Evolutionary conservation across 2,329 filamentous ascomycete genomes (phyloP).

Genomic region (Fusarium decemcellulare): DNA sequence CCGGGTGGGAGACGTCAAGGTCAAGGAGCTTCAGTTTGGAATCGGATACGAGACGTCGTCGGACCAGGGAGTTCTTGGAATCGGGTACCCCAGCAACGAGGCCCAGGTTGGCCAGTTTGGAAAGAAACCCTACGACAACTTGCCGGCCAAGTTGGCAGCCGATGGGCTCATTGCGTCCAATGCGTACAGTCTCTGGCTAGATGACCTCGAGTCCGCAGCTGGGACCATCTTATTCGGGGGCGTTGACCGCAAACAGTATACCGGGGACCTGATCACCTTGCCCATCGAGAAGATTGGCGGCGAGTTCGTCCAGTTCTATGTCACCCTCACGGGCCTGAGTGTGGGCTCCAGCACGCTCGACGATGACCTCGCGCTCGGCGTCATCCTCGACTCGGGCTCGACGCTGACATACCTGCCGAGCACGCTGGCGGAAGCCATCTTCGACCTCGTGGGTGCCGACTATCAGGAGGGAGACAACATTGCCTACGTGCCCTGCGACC

Average conservation of each 20-base stretch:
- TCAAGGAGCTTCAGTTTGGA: conserved; percentile 78
- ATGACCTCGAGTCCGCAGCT: conserved; percentile 75
- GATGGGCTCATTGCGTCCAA: conserved; percentile 74
- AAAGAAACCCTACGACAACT: conserved; percentile 73
- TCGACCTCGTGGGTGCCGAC: conserved; percentile 69
- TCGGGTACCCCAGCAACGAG: conserved; percentile 87
- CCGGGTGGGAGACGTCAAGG: conserved; percentile 65
- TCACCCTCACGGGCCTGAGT: conserved; percentile 75
- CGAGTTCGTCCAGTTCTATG: conserved; percentile 73
- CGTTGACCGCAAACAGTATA: conserved; percentile 76
- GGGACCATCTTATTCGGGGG: conserved; percentile 83
- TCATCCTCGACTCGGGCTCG: conserved; percentile 80
- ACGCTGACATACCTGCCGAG: conserved; percentile 78
- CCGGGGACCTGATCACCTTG: conserved; percentile 74
- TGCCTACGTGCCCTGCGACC: conserved; percentile 74
- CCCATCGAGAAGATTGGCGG: conserved; percentile 72
- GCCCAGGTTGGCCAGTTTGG: conserved; percentile 75
- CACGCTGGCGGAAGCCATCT: conserved; percentile 67
- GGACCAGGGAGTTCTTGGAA: conserved; percentile 83
- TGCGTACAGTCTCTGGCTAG: conserved; percentile 82
- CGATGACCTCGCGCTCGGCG: conserved; percentile 68
- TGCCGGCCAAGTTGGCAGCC: conserved; percentile 75
- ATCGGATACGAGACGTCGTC: conserved; percentile 76
- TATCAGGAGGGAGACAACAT: conserved; percentile 67
- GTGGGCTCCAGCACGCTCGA: conserved; percentile 60